A percentile compares a stretch with the other conserved stretches of the same genome.
These are phyloP conservation scores for Phaffia australis DNA, from an alignment of 768 basidiomycete species.

Conservation along the genomic window DNA sequence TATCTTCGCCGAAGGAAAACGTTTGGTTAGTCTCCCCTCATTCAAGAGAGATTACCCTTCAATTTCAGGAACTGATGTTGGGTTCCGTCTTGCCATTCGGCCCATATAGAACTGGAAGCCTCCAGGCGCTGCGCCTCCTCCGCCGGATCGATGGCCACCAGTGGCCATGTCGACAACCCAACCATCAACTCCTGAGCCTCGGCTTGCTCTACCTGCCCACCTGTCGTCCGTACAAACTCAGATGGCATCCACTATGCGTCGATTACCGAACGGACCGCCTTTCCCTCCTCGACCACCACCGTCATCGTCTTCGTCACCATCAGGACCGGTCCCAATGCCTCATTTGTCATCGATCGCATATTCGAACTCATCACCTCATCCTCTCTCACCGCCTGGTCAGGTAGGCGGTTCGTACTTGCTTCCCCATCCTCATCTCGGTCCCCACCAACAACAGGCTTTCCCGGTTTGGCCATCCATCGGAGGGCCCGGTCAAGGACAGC, in stretches of 20 bases:
- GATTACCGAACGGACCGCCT: slow-evolving; percentile 16
- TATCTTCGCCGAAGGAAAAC: slow-evolving; percentile 41
- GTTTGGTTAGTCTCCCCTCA: slow-evolving; percentile 30
- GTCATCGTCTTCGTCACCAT: too few species aligned
- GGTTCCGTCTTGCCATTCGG: background rate
- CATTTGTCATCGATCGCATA: too few species aligned
- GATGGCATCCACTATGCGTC: background rate
- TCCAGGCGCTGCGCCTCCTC: slow-evolving; percentile 4
- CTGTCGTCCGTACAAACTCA: background rate
- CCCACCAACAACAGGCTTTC: too few species aligned
- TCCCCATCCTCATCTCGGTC: too few species aligned
- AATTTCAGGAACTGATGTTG: background rate
- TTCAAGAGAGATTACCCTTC: background rate
- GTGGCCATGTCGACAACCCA: background rate
- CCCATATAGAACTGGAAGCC: slow-evolving; percentile 25
- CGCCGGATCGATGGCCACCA: background rate
- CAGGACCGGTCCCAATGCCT: too few species aligned
- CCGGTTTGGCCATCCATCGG: too few species aligned
- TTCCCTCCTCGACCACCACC: slow-evolving; percentile 15
- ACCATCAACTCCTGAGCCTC: background rate
- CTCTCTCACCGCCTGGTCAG: too few species aligned
- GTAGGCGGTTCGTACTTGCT: too few species aligned
- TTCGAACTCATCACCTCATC: too few species aligned
- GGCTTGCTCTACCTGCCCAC: background rate
- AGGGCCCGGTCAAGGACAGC: too few species aligned